These are phyloP conservation scores for Groenewaldozyma auringiensis DNA, from an alignment of 1,139 yeast genomes.

Conservation along the genomic window DNA sequence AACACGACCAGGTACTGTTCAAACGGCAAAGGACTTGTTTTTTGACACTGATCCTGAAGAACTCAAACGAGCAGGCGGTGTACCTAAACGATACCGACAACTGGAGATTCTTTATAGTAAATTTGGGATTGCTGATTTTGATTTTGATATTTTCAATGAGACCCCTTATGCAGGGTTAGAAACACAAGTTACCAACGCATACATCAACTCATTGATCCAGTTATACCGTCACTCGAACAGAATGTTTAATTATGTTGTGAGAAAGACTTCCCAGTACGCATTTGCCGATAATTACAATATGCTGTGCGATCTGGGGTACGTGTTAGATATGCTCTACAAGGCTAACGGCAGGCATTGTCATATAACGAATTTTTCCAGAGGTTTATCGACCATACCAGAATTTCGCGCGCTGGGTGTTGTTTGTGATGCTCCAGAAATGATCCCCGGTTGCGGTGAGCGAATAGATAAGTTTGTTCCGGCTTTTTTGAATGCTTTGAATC, in stretches of 20 bases:
- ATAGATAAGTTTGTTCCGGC: background rate
- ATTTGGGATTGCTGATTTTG: constrained; percentile 92
- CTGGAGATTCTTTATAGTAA: constrained; percentile 76
- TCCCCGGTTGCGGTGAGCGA: background rate
- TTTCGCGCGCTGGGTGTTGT: constrained; percentile 38
- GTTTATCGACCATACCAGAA: constrained; percentile 16
- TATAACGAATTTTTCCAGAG: constrained; percentile 60
- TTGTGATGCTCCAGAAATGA: constrained; percentile 25
- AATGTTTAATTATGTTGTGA: constrained; percentile 48
- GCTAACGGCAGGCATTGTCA: constrained; percentile 67
- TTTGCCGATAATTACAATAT: constrained; percentile 38
- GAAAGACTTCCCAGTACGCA: constrained; percentile 16
- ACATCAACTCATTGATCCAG: constrained; percentile 73
- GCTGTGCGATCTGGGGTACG: constrained; percentile 74
- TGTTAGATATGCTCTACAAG: constrained; percentile 84
- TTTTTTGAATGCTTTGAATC: background rate
- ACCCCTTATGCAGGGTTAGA: constrained; percentile 82
- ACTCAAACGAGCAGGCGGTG: constrained; percentile 14
- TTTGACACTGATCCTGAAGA: background rate
- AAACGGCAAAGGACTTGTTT: constrained; percentile 2
- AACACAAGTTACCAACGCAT: constrained; percentile 74
- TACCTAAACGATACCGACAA: constrained; percentile 70
- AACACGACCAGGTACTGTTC: constrained; percentile 19
- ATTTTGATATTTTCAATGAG: constrained; percentile 73
- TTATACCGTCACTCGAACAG: constrained; percentile 72